Base-by-base conservation (phyloP, 2,329 filamentous ascomycete species). In the Botrytis hyacinthi region DNA sequence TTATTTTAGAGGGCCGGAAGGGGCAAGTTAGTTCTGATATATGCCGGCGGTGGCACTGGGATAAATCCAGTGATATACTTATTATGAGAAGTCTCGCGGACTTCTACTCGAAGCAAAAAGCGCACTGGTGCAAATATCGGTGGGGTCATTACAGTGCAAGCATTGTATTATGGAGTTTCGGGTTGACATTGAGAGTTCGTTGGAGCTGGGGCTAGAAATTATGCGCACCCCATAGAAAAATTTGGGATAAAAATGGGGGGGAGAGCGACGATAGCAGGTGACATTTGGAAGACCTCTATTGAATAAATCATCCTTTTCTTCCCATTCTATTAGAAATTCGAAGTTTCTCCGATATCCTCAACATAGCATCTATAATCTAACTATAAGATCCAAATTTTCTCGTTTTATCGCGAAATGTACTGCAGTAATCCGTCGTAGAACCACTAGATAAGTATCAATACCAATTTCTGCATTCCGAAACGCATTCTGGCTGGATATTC, bases 1-100 rank as follows among this genome's bases (percentile, higher is more conserved):
- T 22, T 4, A 32, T 8, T n/a, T n/a, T 3, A n/a, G 0, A 51
- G 4, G 9, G 26, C 12, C 12, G 0, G 22, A 51, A n/a, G 26
- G 26, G 48, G 1, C 5, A 14, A n/a, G 0, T 37, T 22, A 12
- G 57, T 35, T 60, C 4, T 60, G 54, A 22, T 59, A 37, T 37
- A 7, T 60, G 32, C 4, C 57, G 22, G 32, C 20, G 35, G 22
- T 26, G 57, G 32, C 9, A 3, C 12, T 26, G 57, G 20, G 29
- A 35, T 22, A 35, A 35, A 7, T 3, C 9, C 57, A 22, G 14
- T 35, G 8, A 35, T 22, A 20, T 12, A 54, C 5, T 16, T 54
- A 3, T 54, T 16, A n/a, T n/a, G 26, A n/a, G 48, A 54, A 54
- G 5, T 54, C 12, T n/a, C 2, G 26, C 26, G 2, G 48, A 54